Conservation (phyloP, 371 early-diverging fungal genomes). For the Zychaea mexicana region DNA sequence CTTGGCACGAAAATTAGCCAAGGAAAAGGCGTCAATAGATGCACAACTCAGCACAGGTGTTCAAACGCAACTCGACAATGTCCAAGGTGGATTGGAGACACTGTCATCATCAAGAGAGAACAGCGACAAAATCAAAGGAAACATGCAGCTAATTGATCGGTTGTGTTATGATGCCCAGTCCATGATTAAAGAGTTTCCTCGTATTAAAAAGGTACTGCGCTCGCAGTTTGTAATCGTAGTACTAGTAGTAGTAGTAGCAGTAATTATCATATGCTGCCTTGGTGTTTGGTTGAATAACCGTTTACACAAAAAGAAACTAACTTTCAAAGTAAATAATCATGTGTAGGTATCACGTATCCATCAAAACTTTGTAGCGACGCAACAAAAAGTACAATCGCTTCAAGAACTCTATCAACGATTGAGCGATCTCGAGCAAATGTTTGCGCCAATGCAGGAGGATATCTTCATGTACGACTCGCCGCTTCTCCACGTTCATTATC, state of each 20-base stretch:
- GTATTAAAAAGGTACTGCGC: constrained; percentile 75
- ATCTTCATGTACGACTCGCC: constrained; percentile 70
- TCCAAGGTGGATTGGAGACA: constrained; percentile 85
- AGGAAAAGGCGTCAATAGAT: constrained; percentile 92
- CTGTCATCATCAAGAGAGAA: constrained; percentile 68
- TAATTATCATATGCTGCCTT: no score
- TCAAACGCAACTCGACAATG: constrained; percentile 90
- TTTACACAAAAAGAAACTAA: neutral
- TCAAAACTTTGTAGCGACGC: constrained; percentile 89
- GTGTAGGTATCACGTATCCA: constrained; percentile 85
- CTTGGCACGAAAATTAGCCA: constrained; percentile 77
- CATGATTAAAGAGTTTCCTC: constrained; percentile 83
- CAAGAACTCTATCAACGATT: constrained; percentile 84
- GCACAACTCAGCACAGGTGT: constrained; percentile 94
- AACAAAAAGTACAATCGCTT: constrained; percentile 83
- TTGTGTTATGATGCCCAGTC: constrained; percentile 84
- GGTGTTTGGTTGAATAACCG: neutral
- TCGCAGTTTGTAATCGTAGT: neutral
- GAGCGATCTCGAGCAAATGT: constrained; percentile 66
- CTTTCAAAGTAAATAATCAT: neutral
- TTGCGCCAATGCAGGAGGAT: constrained; percentile 71
- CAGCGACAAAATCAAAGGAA: constrained; percentile 66
- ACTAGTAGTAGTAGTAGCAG: neutral
- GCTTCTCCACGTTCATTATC: constrained; percentile 85
- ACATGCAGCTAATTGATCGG: constrained; percentile 80